A percentile compares a stretch with the other conserved stretches of the same genome.
Conservation (phyloP, 176 grass and related monocot genomes). For the Lolium perenne region DNA sequence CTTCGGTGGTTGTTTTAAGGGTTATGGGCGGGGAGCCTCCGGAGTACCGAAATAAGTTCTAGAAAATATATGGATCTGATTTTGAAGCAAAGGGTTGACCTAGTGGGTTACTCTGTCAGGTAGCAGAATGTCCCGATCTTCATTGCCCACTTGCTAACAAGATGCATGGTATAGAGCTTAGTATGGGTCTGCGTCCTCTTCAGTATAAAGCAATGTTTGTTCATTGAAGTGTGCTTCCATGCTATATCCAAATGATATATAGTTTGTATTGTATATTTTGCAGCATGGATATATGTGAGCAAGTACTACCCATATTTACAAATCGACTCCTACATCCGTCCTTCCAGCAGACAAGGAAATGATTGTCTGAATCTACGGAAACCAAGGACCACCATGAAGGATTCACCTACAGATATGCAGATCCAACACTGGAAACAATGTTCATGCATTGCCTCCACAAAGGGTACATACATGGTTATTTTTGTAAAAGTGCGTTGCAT, state of each 20-base stretch:
- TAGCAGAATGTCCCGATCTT: slow-evolving; percentile 47
- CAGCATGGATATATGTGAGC: slow-evolving; percentile 36
- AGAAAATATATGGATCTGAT: slow-evolving; percentile 32
- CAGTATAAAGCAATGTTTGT: not conserved
- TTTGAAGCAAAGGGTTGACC: slow-evolving; percentile 51
- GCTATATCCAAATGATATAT: slow-evolving; percentile 21
- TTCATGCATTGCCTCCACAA: slow-evolving; percentile 56
- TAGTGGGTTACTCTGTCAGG: slow-evolving; percentile 32
- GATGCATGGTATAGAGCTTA: slow-evolving; percentile 24
- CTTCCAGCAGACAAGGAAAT: slow-evolving; percentile 39
- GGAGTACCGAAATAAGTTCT: slow-evolving; percentile 27
- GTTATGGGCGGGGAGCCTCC: too few relatives aligned
- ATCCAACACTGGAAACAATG: slow-evolving; percentile 61
- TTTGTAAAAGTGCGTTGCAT: slow-evolving; percentile 52
- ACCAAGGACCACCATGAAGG: slow-evolving; percentile 46
- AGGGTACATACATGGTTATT: slow-evolving; percentile 28
- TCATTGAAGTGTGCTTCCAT: slow-evolving; percentile 29
- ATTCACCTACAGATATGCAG: slow-evolving; percentile 52
- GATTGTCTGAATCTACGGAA: slow-evolving; percentile 50
- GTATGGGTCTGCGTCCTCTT: slow-evolving; percentile 30
- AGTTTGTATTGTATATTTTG: not conserved
- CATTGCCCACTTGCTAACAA: slow-evolving; percentile 21
- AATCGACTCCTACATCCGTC: not conserved
- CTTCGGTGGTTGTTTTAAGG: too few relatives aligned
- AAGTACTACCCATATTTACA: slow-evolving; percentile 34